These are phyloP conservation scores for Dioscorea zingiberensis DNA, from an alignment of 106 monocot genomes.

Conservation along the genomic window DNA sequence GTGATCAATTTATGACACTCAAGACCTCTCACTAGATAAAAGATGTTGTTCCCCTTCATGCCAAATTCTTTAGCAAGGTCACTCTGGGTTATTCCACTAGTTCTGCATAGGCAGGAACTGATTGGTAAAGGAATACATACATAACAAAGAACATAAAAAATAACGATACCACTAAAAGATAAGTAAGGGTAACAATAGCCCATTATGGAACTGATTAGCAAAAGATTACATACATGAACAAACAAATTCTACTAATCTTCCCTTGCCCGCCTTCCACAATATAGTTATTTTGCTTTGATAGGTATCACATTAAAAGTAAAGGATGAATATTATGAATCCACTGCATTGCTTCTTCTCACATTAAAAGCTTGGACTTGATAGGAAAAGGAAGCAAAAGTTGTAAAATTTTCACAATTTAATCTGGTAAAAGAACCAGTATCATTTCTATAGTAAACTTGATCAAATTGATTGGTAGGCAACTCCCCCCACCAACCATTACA, in stretches of 20 bases:
- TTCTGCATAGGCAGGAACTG: constrained; percentile 24
- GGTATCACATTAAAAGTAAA: no score
- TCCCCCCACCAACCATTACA: no score
- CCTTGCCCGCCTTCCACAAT: no score
- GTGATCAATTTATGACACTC: constrained; percentile 45
- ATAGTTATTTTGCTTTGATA: no score
- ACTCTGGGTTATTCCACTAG: constrained; percentile 47
- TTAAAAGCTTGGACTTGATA: not conserved
- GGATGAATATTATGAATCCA: no score
- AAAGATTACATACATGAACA: no score
- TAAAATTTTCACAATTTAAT: not conserved
- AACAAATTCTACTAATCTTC: no score
- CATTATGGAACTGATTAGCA: no score
- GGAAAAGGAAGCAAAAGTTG: not conserved
- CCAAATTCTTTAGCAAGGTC: constrained; percentile 57
- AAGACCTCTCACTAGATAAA: constrained; percentile 52
- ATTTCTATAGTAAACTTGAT: no score
- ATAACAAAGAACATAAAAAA: not conserved
- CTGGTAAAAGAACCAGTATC: not conserved
- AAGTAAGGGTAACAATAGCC: no score
- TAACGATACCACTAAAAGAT: not conserved
- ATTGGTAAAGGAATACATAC: not conserved
- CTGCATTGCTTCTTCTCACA: not conserved
- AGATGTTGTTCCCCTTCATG: constrained; percentile 54
- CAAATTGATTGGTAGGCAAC: no score